phyloP scores from a whole-genome alignment of 495 filamentous ascomycete genomes.

The Neurospora tetrasperma region DNA sequence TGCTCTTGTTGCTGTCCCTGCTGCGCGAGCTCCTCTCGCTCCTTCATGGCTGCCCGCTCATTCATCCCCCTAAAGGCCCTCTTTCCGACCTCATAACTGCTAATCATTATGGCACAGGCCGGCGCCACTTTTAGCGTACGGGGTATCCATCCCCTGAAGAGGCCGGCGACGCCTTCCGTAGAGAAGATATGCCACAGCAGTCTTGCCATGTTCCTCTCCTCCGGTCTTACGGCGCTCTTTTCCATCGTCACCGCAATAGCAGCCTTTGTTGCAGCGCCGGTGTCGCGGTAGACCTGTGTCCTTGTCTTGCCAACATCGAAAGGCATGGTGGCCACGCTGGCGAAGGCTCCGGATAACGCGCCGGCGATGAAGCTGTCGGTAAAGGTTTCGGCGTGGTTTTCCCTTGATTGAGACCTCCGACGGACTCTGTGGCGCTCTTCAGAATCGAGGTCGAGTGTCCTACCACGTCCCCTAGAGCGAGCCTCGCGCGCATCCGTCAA shows the following conservation, averaged over 20 bases:
- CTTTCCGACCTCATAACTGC: constrained; percentile 93
- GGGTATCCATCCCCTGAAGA: constrained; percentile 86
- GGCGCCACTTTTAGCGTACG: constrained; percentile 90
- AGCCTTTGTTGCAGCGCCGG: constrained; percentile 15
- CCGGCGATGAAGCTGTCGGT: constrained; percentile 83
- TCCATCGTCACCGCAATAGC: constrained; percentile 5
- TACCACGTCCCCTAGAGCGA: constrained; percentile 29
- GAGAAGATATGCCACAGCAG: constrained; percentile 82
- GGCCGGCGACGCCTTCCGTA: constrained; percentile 65
- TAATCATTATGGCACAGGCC: constrained; percentile 99
- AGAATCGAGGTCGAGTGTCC: constrained; percentile 17
- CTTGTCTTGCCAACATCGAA: constrained; percentile 98
- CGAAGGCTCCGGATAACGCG: constrained; percentile 68
- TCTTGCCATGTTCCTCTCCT: constrained; percentile 61
- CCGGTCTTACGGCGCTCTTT: constrained; percentile 40
- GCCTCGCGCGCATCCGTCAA: constrained; percentile 52
- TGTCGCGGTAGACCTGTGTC: constrained; percentile 65
- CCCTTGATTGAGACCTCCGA: constrained; percentile 36
- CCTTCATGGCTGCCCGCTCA: constrained; percentile 39
- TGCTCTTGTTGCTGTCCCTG: background rate
- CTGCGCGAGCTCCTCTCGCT: background rate
- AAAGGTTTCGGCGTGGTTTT: constrained; percentile 62
- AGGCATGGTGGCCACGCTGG: constrained; percentile 84
- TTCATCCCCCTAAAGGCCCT: constrained; percentile 73
- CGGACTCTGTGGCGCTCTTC: constrained; percentile 25